Evolutionary conservation across 2,329 filamentous ascomycete species (phyloP), one percentile per base, ranked within the genome.

Genomic region (Lachnellula subtilissima): DNA sequence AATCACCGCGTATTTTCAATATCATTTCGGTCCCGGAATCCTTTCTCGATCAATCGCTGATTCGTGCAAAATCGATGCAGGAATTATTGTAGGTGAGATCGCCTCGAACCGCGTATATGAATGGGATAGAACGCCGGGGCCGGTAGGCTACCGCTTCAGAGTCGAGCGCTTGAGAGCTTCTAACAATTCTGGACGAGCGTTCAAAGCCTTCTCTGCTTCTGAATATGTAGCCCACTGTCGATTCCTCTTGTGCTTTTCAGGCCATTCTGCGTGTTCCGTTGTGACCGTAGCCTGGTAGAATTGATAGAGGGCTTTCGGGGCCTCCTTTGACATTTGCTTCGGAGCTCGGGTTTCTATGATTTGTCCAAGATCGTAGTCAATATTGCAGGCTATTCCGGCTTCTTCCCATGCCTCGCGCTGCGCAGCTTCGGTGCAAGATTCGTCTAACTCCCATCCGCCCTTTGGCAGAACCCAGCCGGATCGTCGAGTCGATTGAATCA

Each of bases 391-490:
- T 68, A 97, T 95, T 67, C 94, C 94, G 43, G 92, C 94, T 76
- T 97, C 94, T 76, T 97, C 94, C 94, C 94, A 97, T 59, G 94
- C 94, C 74, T 99, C 94, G 64, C 94, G 78, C 78, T 87, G 74
- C 54, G 94, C 94, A 55, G 94, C 89, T 71, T 93, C 83, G 60
- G 88, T 84, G 61, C 89, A 94, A 60, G 86, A 83, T 75, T 99
- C 94, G 73, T 99, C 94, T 36, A 85, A 87, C 74, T 99, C 94
- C 92, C 94, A 99, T 58, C 94, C 94, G 70, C 94, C 94, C 73
- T 99, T 99, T 58, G 94, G 94, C 57, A 99, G 80, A 45, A 99
- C 94, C 94, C 94, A 99, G 67, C 89, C 90, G 72, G 90, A 90
- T 67, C 91, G 87, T 62, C 90, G 84, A 52, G 89, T 93, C 53